Percentiles rank a stretch among this genome's conserved stretches.
phyloP scores from a whole-genome alignment of 257 asterid genomes.

The Jaltomata sinuosa region DNA sequence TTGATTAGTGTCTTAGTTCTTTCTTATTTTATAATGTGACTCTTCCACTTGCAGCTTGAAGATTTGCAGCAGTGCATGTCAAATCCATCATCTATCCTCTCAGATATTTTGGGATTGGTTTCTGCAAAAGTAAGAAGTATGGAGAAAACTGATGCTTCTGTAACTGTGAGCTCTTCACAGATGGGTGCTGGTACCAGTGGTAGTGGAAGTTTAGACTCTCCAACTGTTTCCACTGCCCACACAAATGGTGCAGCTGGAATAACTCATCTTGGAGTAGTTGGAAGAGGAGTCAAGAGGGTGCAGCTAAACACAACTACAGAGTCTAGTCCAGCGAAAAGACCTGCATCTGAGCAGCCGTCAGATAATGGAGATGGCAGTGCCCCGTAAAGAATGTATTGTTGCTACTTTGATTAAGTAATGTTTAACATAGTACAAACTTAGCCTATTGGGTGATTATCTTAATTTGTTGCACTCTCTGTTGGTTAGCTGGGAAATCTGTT shows the following conservation, averaged over 20 bases:
- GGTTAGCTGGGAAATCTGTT: neutral
- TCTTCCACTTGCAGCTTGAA: constrained; percentile 59
- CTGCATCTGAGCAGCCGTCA: constrained; percentile 45
- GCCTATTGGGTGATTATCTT: neutral
- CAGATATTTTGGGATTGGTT: constrained; percentile 52
- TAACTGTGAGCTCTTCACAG: constrained; percentile 45
- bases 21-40: neutral
- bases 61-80: constrained; percentile 78
- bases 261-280: constrained; percentile 90
- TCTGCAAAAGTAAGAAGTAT: constrained; percentile 48
- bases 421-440: neutral
- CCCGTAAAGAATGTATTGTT: constrained; percentile 21
- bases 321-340: constrained; percentile 49
- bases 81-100: constrained; percentile 62
- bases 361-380: constrained; percentile 29
- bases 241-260: constrained; percentile 52
- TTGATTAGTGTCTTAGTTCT: neutral
- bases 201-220: constrained; percentile 35
- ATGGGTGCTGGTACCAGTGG: constrained; percentile 23
- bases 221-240: constrained; percentile 59
- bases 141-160: constrained; percentile 26
- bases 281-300: constrained; percentile 94
- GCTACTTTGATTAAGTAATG: neutral
- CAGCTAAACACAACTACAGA: constrained; percentile 39
- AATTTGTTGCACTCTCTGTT: neutral